Percentiles rank a stretch among this genome's conserved stretches.
These are phyloP conservation scores for Pinus taeda DNA, from an alignment of 75 land plant species.

Conservation along the genomic window DNA sequence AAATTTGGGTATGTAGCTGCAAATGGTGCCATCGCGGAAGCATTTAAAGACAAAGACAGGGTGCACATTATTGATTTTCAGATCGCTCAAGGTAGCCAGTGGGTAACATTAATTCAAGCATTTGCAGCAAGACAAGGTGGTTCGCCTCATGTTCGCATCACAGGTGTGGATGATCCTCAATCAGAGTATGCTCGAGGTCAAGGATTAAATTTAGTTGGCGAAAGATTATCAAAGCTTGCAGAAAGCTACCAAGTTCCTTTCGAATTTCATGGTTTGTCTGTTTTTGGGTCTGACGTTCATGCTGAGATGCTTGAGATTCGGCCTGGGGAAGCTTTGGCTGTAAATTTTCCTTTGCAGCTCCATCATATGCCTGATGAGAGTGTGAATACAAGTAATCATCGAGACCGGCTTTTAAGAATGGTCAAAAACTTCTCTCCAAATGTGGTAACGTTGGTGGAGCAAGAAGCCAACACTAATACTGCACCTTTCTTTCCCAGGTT, in stretches of 20 bases:
- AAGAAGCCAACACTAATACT: conserved; percentile 71
- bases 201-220: conserved; percentile 37
- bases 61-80: conserved; percentile 70
- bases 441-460: conserved; percentile 60
- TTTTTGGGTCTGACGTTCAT: conserved; percentile 31
- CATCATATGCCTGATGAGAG: conserved; percentile 78
- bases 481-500: conserved; percentile 55
- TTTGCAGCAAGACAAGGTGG: conserved; percentile 57
- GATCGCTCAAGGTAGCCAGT: conserved; percentile 66
- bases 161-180: conserved; percentile 47
- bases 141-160: conserved; percentile 52
- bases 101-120: conserved; percentile 59
- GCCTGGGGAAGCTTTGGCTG: conserved; percentile 59
- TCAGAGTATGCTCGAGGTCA: conserved; percentile 27
- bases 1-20: conserved; percentile 72
- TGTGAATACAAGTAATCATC: conserved; percentile 47
- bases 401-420: conserved; percentile 53
- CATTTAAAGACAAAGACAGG: conserved; percentile 41
- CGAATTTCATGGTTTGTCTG: conserved; percentile 35
- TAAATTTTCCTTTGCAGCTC: conserved; percentile 57
- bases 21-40: conserved; percentile 75
- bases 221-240: conserved; percentile 39
- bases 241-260: conserved; percentile 35
- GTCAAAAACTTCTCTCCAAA: conserved; percentile 44
- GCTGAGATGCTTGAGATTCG: conserved; percentile 46